Evolutionary conservation across 331 rosid species (phyloP).

Genomic region (Prunus yedoensis): DNA sequence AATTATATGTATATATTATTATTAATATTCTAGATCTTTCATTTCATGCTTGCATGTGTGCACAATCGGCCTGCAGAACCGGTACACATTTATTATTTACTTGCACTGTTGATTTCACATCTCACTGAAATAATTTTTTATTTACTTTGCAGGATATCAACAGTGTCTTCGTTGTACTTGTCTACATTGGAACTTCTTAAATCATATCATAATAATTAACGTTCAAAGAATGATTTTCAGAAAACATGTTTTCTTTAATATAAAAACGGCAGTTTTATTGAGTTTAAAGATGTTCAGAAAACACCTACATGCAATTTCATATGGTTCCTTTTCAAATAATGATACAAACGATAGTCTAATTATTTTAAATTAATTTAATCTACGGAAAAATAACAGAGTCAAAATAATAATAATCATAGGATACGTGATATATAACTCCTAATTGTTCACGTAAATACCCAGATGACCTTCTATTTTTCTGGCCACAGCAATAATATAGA

Average conservation of each 20-base stretch:
- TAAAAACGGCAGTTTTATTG: no score
- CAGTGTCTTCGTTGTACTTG: constrained; percentile 1
- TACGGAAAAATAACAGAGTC: accelerated
- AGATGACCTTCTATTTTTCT: neutral
- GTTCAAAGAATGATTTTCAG: no score
- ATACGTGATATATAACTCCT: no score
- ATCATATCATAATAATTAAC: no score
- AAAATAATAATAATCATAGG: no score
- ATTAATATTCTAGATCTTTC: neutral
- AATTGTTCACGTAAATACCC: no score
- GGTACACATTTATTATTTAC: constrained; percentile 7
- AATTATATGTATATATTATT: no score
- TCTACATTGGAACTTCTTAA: neutral
- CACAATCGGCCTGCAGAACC: constrained; percentile 1
- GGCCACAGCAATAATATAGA: neutral
- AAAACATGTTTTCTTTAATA: no score
- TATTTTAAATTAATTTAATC: no score
- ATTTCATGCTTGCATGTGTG: neutral
- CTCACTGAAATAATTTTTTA: neutral
- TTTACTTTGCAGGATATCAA: neutral
- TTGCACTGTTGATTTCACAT: constrained; percentile 18
- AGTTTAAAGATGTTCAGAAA: neutral
- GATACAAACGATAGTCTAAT: no score
- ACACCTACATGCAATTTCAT: neutral
- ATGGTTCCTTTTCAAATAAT: neutral